Base-by-base conservation (phyloP, 148 eudicot genomes). In the Selenicereus undatus region DNA sequence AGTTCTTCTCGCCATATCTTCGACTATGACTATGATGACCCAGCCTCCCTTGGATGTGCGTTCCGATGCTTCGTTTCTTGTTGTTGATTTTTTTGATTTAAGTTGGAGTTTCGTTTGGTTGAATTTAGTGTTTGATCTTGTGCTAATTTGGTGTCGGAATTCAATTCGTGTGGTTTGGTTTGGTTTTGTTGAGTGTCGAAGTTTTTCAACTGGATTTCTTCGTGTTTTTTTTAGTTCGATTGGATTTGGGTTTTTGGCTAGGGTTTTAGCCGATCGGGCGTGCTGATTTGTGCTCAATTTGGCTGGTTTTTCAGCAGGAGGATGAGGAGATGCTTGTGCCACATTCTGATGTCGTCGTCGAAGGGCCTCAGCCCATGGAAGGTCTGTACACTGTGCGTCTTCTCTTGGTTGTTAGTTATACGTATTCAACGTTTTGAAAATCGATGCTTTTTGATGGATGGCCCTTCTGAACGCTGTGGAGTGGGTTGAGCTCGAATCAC, bases 291-390 rank as follows among this genome's bases (percentile, higher is more conserved):
- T 74, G 51, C 35, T 85, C 29, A 64, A 22, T 52, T 82, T 76
- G 36, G 51, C 58, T 73, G 8, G 8, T 76, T 82, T 32, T 71
- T 79, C 90, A 92, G 89, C 94, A 89, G 86, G 96, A 94, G 76
- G 98, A 92, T 39, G 96, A 92, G 82, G 94, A 94, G 90, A 94
- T 92, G 93, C 90, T 92, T 30, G 91, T 92, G 78, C 93, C 96
- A 4, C 87, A 90, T 82, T 79, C 94, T 0, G 98, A 86, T 69
- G 86, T 83, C 21, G 91, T 85, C n/a, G 91, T 90, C 2, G 91
- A 88, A 84, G 91, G 89, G 43, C 91, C 91, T 75, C 88, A 86
- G 82, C 89, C 93, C 12, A 92, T 89, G 93, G 97, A 93, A 85
- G 91, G 97, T 91, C 45, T 64, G 83, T 52, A 30, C 21, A 20